These are phyloP conservation scores for Trifolium repens DNA, from an alignment of 306 rosid genomes.

Conservation along the genomic window DNA sequence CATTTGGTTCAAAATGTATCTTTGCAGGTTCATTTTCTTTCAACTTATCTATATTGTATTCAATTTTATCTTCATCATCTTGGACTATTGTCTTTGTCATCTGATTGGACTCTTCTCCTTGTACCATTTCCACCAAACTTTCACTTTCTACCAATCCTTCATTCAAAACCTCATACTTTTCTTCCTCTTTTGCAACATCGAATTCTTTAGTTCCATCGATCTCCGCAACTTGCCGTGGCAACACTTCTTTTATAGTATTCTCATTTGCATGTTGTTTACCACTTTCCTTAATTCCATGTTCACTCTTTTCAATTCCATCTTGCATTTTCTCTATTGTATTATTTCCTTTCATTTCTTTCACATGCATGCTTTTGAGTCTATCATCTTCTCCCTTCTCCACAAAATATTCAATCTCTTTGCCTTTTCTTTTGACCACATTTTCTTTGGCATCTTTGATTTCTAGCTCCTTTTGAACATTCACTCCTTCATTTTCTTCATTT, in stretches of 20 bases:
- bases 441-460: constrained; percentile 17
- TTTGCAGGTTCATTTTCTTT: constrained; percentile 23
- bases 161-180: constrained; percentile 1
- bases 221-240: background rate
- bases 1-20: constrained; percentile 39
- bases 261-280: constrained; percentile 8
- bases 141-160: constrained; percentile 22
- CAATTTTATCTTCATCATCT: background rate
- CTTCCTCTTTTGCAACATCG: constrained; percentile 15
- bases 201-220: constrained; percentile 3
- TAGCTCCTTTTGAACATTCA: background rate
- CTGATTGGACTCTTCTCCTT: constrained; percentile 22
- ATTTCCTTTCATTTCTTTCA: constrained; percentile 18
- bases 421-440: background rate
- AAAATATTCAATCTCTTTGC: constrained; percentile 13
- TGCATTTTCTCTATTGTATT: constrained; percentile 2
- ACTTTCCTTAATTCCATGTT: background rate
- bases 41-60: background rate
- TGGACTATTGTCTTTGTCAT: background rate
- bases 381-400: constrained; percentile 7
- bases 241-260: background rate
- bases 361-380: background rate
- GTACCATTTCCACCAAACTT: constrained; percentile 8
- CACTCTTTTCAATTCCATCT: constrained; percentile 10
- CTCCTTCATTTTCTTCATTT: background rate